Conservation (phyloP, 768 basidiomycete genomes). For the Tricholomella constricta region DNA sequence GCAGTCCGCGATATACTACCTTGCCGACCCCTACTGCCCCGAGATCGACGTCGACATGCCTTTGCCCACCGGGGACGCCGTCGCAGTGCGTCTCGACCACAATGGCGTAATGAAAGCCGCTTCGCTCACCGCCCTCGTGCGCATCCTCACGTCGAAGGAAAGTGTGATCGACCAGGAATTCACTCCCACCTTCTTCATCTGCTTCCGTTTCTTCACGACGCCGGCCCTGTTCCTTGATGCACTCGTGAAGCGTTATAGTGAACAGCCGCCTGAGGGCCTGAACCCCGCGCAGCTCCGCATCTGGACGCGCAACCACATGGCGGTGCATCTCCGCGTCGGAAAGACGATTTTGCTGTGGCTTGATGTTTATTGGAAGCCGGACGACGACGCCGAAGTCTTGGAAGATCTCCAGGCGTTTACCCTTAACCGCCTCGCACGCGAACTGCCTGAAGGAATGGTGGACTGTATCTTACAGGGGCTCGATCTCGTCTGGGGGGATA, state of each 20-base stretch:
- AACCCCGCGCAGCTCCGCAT: conserved; percentile 35
- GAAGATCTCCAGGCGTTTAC: conserved; percentile 27
- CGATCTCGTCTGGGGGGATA: conserved; percentile 21
- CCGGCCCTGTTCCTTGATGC: conserved; percentile 45
- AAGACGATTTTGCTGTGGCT: conserved; percentile 71
- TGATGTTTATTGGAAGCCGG: conserved; percentile 65
- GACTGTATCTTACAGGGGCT: conserved; percentile 30
- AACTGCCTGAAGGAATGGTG: conserved; percentile 30
- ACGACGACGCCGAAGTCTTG: conserved; percentile 47
- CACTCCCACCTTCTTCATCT: conserved; percentile 62
- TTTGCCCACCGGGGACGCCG: conserved; percentile 22
- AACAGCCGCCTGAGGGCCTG: conserved; percentile 27
- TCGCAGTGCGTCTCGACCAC: conserved; percentile 24
- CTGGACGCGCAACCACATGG: conserved; percentile 43
- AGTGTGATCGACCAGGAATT: conserved; percentile 42
- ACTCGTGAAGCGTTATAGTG: conserved; percentile 51
- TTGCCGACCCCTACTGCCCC: conserved; percentile 26
- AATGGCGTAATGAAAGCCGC: conserved; percentile 31
- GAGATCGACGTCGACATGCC: conserved; percentile 29
- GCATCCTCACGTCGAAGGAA: conserved; percentile 47
- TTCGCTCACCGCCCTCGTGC: conserved; percentile 44
- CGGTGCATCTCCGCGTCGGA: conserved; percentile 59
- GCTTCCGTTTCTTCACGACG: conserved; percentile 68
- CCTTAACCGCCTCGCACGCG: conserved; percentile 22
- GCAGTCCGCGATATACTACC: conserved; percentile 28